These are phyloP conservation scores for Bolboschoenoplectus hybrid DNA, from an alignment of 202 grass and related monocot species.

Conservation along the genomic window DNA sequence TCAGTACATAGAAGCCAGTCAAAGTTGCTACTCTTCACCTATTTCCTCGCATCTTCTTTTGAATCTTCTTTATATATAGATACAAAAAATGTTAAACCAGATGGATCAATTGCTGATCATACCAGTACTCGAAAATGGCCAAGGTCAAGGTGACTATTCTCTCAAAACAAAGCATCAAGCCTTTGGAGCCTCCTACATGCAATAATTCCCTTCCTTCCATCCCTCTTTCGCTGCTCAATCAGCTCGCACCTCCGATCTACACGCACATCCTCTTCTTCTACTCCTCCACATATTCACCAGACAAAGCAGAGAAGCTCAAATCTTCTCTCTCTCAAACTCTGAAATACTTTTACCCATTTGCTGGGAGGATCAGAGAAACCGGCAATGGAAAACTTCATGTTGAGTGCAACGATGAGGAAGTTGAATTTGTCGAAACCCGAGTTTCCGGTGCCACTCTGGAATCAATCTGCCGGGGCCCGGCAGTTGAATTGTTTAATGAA, in stretches of 20 bases:
- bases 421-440: not conserved
- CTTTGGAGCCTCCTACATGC: not conserved
- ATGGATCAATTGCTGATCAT: not conserved
- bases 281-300: not conserved
- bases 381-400: constrained; percentile 15
- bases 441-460: not conserved
- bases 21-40: not conserved
- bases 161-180: constrained; percentile 10
- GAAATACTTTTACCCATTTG: not conserved
- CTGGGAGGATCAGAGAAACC: constrained; percentile 20
- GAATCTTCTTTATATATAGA: not conserved
- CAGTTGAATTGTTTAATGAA: not conserved
- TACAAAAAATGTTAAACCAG: too few species aligned
- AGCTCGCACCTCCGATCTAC: constrained; percentile 13
- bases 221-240: constrained; percentile 8
- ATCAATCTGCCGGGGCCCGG: not conserved
- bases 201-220: constrained; percentile 22
- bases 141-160: constrained; percentile 16
- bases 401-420: not conserved
- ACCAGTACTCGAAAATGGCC: not conserved
- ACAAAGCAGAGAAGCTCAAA: not conserved
- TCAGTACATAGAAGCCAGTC: not conserved
- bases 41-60: not conserved
- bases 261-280: constrained; percentile 25
- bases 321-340: constrained; percentile 13